A percentile compares a stretch with the other conserved stretches of the same genome.
These are phyloP conservation scores for Corymbia calophylla DNA, from an alignment of 441 rosid genomes.

Conservation along the genomic window DNA sequence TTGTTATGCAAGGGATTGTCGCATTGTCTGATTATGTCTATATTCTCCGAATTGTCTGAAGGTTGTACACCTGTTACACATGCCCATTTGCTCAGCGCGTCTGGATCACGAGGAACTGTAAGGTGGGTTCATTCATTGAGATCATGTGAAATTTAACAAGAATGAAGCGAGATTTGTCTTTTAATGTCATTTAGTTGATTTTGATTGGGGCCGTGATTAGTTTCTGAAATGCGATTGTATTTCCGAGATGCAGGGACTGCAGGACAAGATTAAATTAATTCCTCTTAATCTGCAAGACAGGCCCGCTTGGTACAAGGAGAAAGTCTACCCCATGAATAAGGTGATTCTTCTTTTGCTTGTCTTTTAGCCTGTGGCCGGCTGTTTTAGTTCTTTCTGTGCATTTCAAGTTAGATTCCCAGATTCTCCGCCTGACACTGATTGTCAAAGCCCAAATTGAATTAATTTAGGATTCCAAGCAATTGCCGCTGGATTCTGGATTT, in stretches of 20 bases:
- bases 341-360: not conserved
- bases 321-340: not conserved
- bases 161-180: not conserved
- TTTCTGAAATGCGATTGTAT: not conserved
- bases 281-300: not conserved
- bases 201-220: no score
- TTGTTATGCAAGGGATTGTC: not conserved
- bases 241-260: not conserved
- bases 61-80: constrained; percentile 1
- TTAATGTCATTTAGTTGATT: no score
- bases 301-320: constrained; percentile 4
- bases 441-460: not conserved
- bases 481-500: not conserved
- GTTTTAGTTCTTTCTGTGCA: not conserved
- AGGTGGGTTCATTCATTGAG: not conserved
- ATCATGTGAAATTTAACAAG: not conserved
- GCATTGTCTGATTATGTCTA: not conserved
- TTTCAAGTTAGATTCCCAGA: not conserved
- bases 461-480: not conserved
- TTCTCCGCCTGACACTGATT: not conserved
- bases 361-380: not conserved
- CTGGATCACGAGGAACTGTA: not conserved
- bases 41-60: not conserved
- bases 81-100: constrained; percentile 2
- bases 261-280: not conserved